Evolutionary conservation across 371 early-diverging fungal species (phyloP).

Genomic region (Rhizopus delemar): DNA sequence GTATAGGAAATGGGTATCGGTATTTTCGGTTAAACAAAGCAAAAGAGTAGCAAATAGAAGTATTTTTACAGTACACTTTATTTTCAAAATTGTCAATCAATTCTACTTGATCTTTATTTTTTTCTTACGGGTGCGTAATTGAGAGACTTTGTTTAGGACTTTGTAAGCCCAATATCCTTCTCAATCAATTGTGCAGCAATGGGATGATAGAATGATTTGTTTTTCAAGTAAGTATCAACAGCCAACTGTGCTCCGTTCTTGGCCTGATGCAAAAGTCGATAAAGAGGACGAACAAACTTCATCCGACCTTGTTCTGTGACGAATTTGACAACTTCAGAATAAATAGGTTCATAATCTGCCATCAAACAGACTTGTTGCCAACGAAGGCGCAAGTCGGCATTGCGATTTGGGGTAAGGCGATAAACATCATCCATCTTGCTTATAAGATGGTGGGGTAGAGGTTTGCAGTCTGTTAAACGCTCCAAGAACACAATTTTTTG

Average conservation of each 20-base stretch:
- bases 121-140: too few relatives aligned
- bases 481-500: constrained; percentile 89
- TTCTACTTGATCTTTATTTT: too few relatives aligned
- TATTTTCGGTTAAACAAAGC: too few relatives aligned
- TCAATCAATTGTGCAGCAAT: constrained; percentile 83
- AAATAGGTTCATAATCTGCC: constrained; percentile 76
- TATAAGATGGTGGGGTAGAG: constrained; percentile 65
- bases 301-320: constrained; percentile 89
- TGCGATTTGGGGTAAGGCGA: constrained; percentile 66
- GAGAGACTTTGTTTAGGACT: not conserved
- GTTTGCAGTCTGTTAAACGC: constrained; percentile 64
- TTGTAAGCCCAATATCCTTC: constrained; percentile 63
- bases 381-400: constrained; percentile 85
- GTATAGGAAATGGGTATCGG: too few relatives aligned
- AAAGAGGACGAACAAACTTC: constrained; percentile 91
- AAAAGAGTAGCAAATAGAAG: too few relatives aligned
- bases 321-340: constrained; percentile 78
- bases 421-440: constrained; percentile 76
- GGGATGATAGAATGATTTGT: constrained; percentile 89
- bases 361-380: constrained; percentile 86
- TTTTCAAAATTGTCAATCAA: too few relatives aligned
- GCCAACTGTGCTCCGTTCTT: constrained; percentile 78
- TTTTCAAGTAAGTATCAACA: constrained; percentile 72
- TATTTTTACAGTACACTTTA: too few relatives aligned
- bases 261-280: constrained; percentile 64